Conservation (phyloP, 257 asterid species). For the Solanum sitiens region DNA sequence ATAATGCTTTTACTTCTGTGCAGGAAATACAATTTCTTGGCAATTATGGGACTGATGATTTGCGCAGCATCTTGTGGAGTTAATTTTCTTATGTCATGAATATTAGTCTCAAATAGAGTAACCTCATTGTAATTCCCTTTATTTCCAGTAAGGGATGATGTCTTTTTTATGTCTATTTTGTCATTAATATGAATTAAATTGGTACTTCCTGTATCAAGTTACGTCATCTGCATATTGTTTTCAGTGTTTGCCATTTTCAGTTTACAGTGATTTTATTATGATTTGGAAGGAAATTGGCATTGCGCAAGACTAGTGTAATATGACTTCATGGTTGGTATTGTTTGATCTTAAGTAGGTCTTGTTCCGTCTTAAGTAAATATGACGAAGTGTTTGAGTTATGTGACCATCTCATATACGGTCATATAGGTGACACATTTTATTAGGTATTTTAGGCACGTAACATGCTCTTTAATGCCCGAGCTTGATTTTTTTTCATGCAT, state of each 20-base stretch:
- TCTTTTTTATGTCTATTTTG: background rate
- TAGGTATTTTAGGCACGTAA: background rate
- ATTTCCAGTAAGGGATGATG: background rate
- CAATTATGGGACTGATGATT: slow-evolving; percentile 38
- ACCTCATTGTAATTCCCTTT: background rate
- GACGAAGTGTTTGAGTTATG: background rate
- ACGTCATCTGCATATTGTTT: background rate
- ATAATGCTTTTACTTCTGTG: background rate
- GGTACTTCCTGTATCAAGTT: background rate
- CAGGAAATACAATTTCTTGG: slow-evolving; percentile 62
- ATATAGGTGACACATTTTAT: background rate
- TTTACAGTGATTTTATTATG: background rate
- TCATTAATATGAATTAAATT: background rate
- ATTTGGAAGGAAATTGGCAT: background rate
- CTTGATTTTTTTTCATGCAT: background rate
- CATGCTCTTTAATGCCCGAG: background rate
- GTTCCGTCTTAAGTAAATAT: background rate
- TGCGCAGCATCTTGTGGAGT: slow-evolving; percentile 58
- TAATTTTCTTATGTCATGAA: slow-evolving; percentile 32
- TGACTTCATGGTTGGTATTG: background rate
- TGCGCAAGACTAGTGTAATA: background rate
- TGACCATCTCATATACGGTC: background rate
- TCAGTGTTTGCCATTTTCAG: background rate
- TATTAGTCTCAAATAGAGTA: background rate
- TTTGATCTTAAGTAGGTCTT: background rate